Evolutionary conservation across 306 rosid species (phyloP).

Genomic region (Cyclanthera cordifolia): DNA sequence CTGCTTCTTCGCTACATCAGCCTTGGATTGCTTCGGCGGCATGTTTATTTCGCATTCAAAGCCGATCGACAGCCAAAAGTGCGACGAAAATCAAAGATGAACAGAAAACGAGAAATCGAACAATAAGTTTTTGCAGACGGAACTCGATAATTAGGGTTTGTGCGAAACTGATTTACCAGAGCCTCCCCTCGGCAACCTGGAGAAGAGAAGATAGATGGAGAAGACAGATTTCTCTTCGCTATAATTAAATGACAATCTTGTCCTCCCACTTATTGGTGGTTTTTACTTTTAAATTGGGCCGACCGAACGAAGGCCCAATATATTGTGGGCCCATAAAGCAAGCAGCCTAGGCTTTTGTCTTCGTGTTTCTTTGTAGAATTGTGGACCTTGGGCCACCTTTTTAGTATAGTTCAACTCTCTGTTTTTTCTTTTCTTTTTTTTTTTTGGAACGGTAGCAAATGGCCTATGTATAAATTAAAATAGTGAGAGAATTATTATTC

Average conservation of each 20-base stretch:
- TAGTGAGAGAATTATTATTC: too few relatives aligned
- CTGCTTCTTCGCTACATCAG: conserved; percentile 91
- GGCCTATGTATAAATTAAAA: too few relatives aligned
- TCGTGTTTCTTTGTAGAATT: neutral
- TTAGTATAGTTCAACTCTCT: neutral
- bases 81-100: neutral
- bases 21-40: conserved; percentile 81
- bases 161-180: conserved; percentile 3
- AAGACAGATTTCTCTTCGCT: conserved; percentile 4
- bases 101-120: neutral
- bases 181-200: neutral
- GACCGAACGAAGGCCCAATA: neutral
- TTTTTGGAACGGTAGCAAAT: too few relatives aligned
- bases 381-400: neutral
- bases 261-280: neutral
- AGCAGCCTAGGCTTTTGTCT: neutral
- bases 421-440: too few relatives aligned
- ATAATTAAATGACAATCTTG: neutral
- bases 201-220: neutral
- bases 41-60: conserved; percentile 34
- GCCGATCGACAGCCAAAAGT: neutral
- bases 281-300: neutral
- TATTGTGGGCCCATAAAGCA: neutral
- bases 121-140: too few relatives aligned
- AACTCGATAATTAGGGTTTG: conserved; percentile 21